Evolutionary conservation across 805 yeast species (phyloP), one percentile per base, ranked within the genome.

Genomic region (Nakazawaea sp.): DNA sequence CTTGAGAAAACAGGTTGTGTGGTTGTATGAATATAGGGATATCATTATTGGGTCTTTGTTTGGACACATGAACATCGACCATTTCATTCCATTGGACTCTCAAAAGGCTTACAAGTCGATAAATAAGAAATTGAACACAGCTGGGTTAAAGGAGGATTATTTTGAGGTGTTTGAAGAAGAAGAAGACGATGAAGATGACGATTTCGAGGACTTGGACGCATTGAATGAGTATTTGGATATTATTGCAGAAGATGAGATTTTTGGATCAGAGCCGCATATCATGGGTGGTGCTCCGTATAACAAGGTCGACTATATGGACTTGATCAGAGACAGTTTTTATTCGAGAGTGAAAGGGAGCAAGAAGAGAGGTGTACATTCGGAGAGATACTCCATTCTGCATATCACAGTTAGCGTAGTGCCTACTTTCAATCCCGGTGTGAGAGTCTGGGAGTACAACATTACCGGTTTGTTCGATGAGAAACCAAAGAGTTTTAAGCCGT

Each of bases 61-160:
- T 54, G 96, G 96, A 0, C 96, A 86, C 53, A 86, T 86, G 95
- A 86, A 86, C 56, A 65, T 85, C 38, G 95, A 87, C 53, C 95
- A 86, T 59, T 85, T 82, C 53, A 68, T 83, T 31, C 87, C 94
- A 0, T 62, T 81, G 43, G 90, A 86, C 59, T 70, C 86, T 2
- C 70, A 68, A 33, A 71, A 73, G 45, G 85, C 92, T 1, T 78
- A 83, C 62, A 66, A 68, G 41, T 70, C 74, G 6, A 60, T 74
- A 34, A 40, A 49, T 32, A 43, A 42, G n/a, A 41, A 46, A 16
- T 41, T 53, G 6, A 18, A 35, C 9, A 9, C 11, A n/a, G 9
- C 26, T 27, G 62, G 53, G 6, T 21, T 47, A 33, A 46, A 45
- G 35, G 59, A 51, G 17, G 33, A 35, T 15, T 34, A 36, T 11